Evolutionary conservation across 371 early-diverging fungal species (phyloP).

Genomic region (Funneliformis caledonium): DNA sequence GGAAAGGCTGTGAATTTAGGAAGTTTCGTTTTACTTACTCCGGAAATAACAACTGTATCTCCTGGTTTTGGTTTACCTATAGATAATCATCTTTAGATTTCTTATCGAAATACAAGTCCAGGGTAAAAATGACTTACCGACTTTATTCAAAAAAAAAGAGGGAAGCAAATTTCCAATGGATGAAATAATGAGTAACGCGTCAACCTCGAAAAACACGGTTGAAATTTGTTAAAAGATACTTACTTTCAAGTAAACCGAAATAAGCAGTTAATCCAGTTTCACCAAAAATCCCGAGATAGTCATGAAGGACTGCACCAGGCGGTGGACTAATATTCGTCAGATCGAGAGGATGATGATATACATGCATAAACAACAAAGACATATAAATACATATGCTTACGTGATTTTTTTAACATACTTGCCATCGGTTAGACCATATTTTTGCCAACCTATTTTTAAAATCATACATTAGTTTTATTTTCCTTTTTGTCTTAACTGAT

Average conservation of each 20-base stretch:
- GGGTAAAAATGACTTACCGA: not conserved
- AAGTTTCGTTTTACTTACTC: slow-evolving; percentile 38
- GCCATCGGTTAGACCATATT: slow-evolving; percentile 10
- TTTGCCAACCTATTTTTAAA: slow-evolving; percentile 12
- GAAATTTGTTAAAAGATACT: not conserved
- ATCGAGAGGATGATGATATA: too few species aligned
- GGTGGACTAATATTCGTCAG: slow-evolving; percentile 2
- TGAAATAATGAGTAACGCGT: not conserved
- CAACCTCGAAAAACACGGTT: not conserved
- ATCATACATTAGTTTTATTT: not conserved
- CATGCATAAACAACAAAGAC: not conserved
- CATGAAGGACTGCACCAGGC: not conserved
- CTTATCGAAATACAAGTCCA: not conserved
- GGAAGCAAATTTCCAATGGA: not conserved
- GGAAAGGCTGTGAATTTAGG: not conserved
- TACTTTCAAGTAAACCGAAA: slow-evolving; percentile 56
- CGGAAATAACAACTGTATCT: slow-evolving; percentile 71
- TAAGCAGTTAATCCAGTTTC: slow-evolving; percentile 74
- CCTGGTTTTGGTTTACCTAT: slow-evolving; percentile 62
- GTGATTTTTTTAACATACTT: not conserved
- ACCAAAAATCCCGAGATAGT: slow-evolving; percentile 49
- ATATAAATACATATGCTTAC: not conserved
- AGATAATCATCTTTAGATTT: not conserved
- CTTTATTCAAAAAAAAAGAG: not conserved
- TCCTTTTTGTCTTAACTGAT: not conserved